Base-by-base conservation (phyloP, 441 rosid genomes). In the Arabidopsis lyrata region DNA sequence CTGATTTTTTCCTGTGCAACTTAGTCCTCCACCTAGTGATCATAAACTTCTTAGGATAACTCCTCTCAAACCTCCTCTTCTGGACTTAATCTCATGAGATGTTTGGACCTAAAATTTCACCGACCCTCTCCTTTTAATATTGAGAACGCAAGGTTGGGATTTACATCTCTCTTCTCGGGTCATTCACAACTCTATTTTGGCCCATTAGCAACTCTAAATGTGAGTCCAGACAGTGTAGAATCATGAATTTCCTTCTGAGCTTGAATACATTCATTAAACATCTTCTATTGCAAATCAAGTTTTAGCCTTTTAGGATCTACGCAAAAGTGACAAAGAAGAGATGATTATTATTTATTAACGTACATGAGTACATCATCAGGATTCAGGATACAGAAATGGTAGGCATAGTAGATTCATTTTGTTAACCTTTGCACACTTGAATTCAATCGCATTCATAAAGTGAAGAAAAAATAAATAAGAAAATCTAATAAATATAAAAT, bases 11-110 rank as follows among this genome's bases (percentile, higher is more conserved):
- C 11, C 77, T 90, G 71, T 88, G 96, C 92, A 90, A 92, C 76
- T 75, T 92, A 78, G 94, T 87, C 78, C 90, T 92, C 18, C 96
- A 92, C 80, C 72, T 92, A 85, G 97, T 92, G 84, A 92, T 92
- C 42, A 92, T 92, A 87, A 92, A 92, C 78, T 90, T 92, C 91
- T 84, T 92, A 0, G 97, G 97, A 71, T 92, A 82, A 83, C 11
- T 12, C 39, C 14, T n/a, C 8, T 35, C 5, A 15, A 27, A 3
- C 71, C 22, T 14, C 50, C 27, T 58, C 58, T 66, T 24, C n/a
- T 8, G 4, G 35, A 24, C 61, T 52, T 1, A n/a, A 50, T 36
- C 52, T 50, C 61, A 39, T 24, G 32, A 61, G 22, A 29, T 29
- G 4, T 5, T 29, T 29, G 31, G 27, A 24, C 27, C 27, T 24